Base-by-base conservation (phyloP, 1,139 yeast genomes). In the Candida sanyaensis region DNA sequence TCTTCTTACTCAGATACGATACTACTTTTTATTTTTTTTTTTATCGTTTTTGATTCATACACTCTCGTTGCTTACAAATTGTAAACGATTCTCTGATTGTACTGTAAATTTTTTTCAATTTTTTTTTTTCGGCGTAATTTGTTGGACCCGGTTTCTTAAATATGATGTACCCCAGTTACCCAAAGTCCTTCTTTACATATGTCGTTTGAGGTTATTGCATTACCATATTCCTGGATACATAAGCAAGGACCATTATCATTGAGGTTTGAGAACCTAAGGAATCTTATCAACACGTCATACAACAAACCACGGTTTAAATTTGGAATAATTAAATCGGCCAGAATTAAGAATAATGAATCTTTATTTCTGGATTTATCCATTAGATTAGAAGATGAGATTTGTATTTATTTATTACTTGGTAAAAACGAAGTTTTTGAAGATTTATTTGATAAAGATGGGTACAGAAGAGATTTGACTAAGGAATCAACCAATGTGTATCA, bases 201-300 rank as follows among this genome's bases (percentile, higher is more conserved):
- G 64, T n/a, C 55, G 11, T 60, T 52, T 42, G 68, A 68, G 44
- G 49, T 67, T 6, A 32, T 69, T 1, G 53, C 62, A 1, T 51
- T 69, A n/a, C 55, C 62, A 5, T 55, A 56, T 11, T 53, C 53
- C 4, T 69, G 73, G 73, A 48, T 68, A 17, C 49, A 50, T 4
- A 50, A 55, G 17, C 44, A 45, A 12, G 44, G 36, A 17, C 44
- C 50, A n/a, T 44, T 41, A 2, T 32, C 47, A 12, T 17, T 17
- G 21, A 52, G 57, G 27, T 58, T 58, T 41, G 55, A 48, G 11
- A 55, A 52, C 10, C 49, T 69, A 23, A 48, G 55, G 28, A 50
- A 58, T 30, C 42, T 70, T n/a, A 56, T 73, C 51, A 83, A 83
- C 58, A 68, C 68, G 45, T 81, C 83, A 0, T 83, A 82, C 55